Percentiles rank a stretch among this genome's conserved stretches.
phyloP scores from a whole-genome alignment of 1,284 basidiomycete genomes.

The Sporisorium exsertum region DNA sequence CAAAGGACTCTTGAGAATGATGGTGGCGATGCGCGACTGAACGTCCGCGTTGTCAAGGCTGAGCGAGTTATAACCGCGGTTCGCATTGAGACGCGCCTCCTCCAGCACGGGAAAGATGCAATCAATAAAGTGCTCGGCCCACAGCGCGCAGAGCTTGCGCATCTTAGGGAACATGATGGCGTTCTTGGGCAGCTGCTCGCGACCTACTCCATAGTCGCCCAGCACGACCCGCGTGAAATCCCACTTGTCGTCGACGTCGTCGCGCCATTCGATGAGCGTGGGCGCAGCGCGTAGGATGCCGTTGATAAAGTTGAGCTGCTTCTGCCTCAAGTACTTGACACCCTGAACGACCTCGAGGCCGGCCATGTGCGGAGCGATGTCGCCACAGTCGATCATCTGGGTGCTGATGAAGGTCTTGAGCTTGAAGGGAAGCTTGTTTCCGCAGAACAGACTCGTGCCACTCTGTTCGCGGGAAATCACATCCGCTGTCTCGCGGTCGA shows the following conservation, averaged over 20 bases:
- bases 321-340: constrained; percentile 5
- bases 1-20: constrained; percentile 14
- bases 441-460: constrained; percentile 8
- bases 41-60: not conserved
- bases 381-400: constrained; percentile 12
- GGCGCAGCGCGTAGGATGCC: constrained; percentile 12
- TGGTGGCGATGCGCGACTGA: constrained; percentile 6
- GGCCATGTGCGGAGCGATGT: constrained; percentile 9
- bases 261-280: constrained; percentile 12
- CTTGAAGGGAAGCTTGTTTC: constrained; percentile 9
- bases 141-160: constrained; percentile 7
- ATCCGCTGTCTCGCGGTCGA: not conserved
- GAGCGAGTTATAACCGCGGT: constrained; percentile 6
- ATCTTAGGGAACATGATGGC: constrained; percentile 18
- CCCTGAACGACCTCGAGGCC: constrained; percentile 9
- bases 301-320: constrained; percentile 17
- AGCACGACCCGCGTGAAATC: constrained; percentile 2
- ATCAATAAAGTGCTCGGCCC: constrained; percentile 21
- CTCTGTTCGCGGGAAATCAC: not conserved
- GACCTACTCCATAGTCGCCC: not conserved
- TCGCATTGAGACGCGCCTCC: constrained; percentile 12
- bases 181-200: constrained; percentile 3
- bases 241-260: constrained; percentile 7
- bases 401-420: constrained; percentile 12
- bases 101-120: constrained; percentile 13